Evolutionary conservation across 768 basidiomycete genomes (phyloP), one percentile per base, ranked within the genome.

Genomic region (Lentinula raphanica): DNA sequence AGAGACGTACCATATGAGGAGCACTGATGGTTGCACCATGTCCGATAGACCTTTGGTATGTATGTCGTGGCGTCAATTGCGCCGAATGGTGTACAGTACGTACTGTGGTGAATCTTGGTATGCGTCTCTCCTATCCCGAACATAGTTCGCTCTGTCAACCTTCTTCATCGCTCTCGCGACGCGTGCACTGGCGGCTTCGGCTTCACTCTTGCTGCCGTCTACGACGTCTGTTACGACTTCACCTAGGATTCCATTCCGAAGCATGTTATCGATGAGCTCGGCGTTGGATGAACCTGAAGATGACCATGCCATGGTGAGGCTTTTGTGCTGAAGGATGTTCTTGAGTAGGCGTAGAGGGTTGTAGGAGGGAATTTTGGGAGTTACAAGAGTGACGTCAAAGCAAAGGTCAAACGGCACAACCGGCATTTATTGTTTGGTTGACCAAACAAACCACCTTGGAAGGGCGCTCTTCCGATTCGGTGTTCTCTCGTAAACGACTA

Each of bases 1-100:
- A 36, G 28, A 45, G 46, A n/a, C n/a, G 21, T 54, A 88, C 90
- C 95, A 98, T 98, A 68, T 99, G 96, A 1, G 96, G 96, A 0
- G 96, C 96, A 38, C 90, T 92, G 61, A 99, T 98, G 0, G 96
- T 99, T 13, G 94, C 95, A 12, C 85, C 87, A 65, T 88, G 81
- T 2, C 90, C 89, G 53, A 94, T 94, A 17, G 77, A 60, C 68
- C 90, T 90, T 64, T 35, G 60, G 12, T 23, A 45, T 29, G 23
- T 60, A 29, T n/a, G n/a, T 27, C 12, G 12, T 6, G 27, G 36
- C 28, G 4, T 54, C 31, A 11, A 15, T 12, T 42, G 60, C 58
- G 58, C 28, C 6, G 46, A 45, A 49, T 49, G 60, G 32, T 9
- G 48, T 11, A 21, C 17, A 7, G 58, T 68, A 72, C 70, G 64